phyloP scores from a whole-genome alignment of 768 basidiomycete genomes.

The Phylloporus scabripes region DNA sequence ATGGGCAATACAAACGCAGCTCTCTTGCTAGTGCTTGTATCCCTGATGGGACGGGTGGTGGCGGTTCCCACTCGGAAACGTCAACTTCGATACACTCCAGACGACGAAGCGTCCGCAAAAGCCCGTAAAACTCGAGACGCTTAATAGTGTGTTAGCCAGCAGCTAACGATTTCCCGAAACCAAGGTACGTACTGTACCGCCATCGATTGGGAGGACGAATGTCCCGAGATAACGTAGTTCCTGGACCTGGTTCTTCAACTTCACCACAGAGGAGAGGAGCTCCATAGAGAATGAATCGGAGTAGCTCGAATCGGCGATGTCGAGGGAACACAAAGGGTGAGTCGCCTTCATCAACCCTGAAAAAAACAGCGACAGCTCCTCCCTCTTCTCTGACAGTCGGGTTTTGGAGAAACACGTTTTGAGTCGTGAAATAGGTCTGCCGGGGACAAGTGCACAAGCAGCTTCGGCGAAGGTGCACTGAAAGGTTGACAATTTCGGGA shows the following conservation, averaged over 20 bases:
- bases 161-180: not conserved
- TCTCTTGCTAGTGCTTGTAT: constrained; percentile 56
- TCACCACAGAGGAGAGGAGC: constrained; percentile 41
- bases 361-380: constrained; percentile 47
- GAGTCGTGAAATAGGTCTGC: constrained; percentile 53
- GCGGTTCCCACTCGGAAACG: constrained; percentile 59
- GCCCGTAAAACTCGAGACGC: constrained; percentile 59
- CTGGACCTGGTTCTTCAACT: constrained; percentile 27
- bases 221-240: constrained; percentile 59
- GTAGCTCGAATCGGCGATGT: constrained; percentile 59
- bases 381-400: constrained; percentile 42
- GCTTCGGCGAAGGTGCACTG: constrained; percentile 70
- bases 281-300: constrained; percentile 49
- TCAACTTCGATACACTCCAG: constrained; percentile 59
- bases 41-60: constrained; percentile 47
- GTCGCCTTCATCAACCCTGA: constrained; percentile 43
- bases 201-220: constrained; percentile 56
- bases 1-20: constrained; percentile 54
- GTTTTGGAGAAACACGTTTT: constrained; percentile 65
- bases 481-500: constrained; percentile 48
- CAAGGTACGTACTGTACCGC: constrained; percentile 22
- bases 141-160: constrained; percentile 22
- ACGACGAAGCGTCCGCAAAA: constrained; percentile 46
- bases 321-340: constrained; percentile 44
- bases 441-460: constrained; percentile 49